Evolutionary conservation across 768 basidiomycete genomes (phyloP), one percentile per base, ranked within the genome.

Genomic region (Kwoniella shandongensis): DNA sequence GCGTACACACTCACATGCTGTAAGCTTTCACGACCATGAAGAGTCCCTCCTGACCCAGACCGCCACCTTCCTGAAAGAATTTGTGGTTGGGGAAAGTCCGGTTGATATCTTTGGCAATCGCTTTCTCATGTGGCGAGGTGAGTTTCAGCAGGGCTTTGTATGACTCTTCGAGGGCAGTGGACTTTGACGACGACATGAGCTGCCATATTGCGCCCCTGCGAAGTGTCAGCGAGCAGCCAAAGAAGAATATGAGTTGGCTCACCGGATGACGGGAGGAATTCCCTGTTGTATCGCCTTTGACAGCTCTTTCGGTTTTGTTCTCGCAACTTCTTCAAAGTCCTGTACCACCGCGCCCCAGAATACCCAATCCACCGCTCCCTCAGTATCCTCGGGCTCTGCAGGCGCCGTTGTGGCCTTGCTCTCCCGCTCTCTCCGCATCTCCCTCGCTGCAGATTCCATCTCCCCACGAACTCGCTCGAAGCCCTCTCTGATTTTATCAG

Each of bases 1-100:
- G n/a, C 40, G n/a, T 17, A 23, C 13, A 2, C 36, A 75, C 87
- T 70, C 79, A 91, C 85, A 98, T 75, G 20, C 91, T 96, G 75
- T 98, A 99, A 10, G 96, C 96, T 75, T 98, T 98, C 29, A 97
- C 81, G 32, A 99, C 93, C 72, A 97, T 98, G 80, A 97, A 97
- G 32, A 99, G 77, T 70, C 94, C 93, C 77, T 97, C 94, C 75
- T 98, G 93, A 1, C 96, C 96, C 25, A 93, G 87, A 8, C 94
- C 96, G 67, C 89, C 88, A 2, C 87, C 91, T 65, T 96, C 89
- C 40, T 85, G 91, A 76, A 98, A 99, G 79, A 91, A 97, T 44
- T 89, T 87, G 69, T 98, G 93, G 72, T 92, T 89, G 23, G 96
- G 96, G 78, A 99, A 97, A 2, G 96, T 99, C 85, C 92, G 83